Percentiles rank a stretch among this genome's conserved stretches.
Evolutionary conservation across 345 rosid species (phyloP).

Genomic region (Pistacia vera): DNA sequence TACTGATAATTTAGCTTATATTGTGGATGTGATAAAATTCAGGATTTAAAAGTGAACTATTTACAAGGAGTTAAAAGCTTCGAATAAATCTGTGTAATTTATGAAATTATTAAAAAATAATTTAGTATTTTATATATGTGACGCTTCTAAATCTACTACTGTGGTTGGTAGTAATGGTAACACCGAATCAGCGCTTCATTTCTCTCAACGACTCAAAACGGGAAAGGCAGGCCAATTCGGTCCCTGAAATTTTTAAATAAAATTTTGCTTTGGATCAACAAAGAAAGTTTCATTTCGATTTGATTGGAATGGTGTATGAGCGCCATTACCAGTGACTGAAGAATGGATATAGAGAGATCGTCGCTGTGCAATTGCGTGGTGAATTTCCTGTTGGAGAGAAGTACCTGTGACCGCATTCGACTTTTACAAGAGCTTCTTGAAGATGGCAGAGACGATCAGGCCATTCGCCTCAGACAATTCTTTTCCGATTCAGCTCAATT

Average conservation of each 20-base stretch:
- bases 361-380: constrained; percentile 96
- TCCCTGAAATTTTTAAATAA: neutral
- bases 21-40: no score
- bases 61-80: no score
- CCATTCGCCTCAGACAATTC: constrained; percentile 91
- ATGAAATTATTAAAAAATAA: no score
- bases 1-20: no score
- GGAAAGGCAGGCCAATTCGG: neutral
- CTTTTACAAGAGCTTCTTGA: constrained; percentile 95
- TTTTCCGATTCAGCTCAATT: constrained; percentile 86
- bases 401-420: constrained; percentile 92
- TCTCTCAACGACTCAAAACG: neutral
- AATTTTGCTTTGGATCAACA: neutral
- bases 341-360: constrained; percentile 94
- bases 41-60: no score
- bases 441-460: constrained; percentile 92
- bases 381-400: constrained; percentile 97
- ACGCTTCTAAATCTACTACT: no score
- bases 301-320: neutral
- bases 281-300: neutral
- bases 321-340: no score
- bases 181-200: neutral
- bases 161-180: neutral
- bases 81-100: no score
- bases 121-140: no score